Base-by-base conservation (phyloP, 2,329 filamentous ascomycete species). In the Pleurostoma richardsiae region DNA sequence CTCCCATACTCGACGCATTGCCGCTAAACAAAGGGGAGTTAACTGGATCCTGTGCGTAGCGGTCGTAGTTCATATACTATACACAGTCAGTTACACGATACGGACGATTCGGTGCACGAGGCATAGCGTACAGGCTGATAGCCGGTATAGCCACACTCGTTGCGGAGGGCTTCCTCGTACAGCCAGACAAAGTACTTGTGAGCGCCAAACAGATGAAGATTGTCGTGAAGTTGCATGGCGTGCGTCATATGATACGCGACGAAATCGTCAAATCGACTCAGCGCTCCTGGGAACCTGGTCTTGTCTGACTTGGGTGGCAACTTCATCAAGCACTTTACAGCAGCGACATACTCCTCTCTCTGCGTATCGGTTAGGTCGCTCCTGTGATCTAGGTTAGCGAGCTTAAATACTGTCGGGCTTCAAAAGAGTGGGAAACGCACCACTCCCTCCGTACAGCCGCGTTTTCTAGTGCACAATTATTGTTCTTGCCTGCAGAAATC, bases 21-120 rank as follows among this genome's bases (percentile, higher is more conserved):
- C 79, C 79, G 50, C 79, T 76, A 51, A 83, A 73, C 42, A 80
- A 55, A 19, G 75, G 72, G 0, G 77, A 79, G 54, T 73, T 68
- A 46, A 61, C 50, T 0, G 71, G 69, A 45, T 80, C 72, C 2
- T 65, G 51, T 1, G 73, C 63, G 57, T 73, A 75, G 50, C 70
- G 72, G 19, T 71, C 70, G 67, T 77, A 79, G 55, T 78, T 76
- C 62, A 70, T 70, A 59, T 76, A 78, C 57, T 70, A 65, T 26
- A 33, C 19, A 29, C 26, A 30, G 29, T 44, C 4, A 48, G 38
- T 26, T 39, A 41, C 10, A 40, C 6, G 4, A 8, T 28, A 26
- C 29, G 7, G 28, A 29, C 10, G 28, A 30, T 31, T 6, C 7
- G n/a, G n/a, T 29, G 19, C 30, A 6, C 26, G 5, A 19, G 29